phyloP scores from a whole-genome alignment of 2,329 filamentous ascomycete species.

The Fusarium tjaetaba region DNA sequence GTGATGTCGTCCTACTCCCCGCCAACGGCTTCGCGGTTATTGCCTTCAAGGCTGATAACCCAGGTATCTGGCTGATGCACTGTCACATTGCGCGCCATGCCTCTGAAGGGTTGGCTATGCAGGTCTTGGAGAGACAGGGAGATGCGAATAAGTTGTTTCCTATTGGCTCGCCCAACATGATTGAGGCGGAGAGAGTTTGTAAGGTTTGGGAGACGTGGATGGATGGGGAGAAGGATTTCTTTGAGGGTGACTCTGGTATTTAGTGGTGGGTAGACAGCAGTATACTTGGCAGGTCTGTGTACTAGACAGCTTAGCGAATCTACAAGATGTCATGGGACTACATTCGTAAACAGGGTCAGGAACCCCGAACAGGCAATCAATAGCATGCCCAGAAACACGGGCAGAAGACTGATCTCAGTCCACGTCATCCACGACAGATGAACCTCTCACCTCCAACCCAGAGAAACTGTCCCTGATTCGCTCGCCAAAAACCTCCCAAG shows the following conservation, averaged over 20 bases:
- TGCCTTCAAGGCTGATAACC: constrained; percentile 59
- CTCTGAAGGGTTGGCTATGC: constrained; percentile 41
- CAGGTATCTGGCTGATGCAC: constrained; percentile 60
- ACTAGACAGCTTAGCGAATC: too few relatives aligned
- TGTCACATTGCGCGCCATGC: constrained; percentile 62
- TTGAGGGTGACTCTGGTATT: constrained; percentile 19
- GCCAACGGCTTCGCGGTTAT: constrained; percentile 56
- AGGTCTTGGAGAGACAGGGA: constrained; percentile 34
- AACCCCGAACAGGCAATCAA: fast-evolving
- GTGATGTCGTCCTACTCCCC: constrained; percentile 61
- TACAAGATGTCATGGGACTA: neutral
- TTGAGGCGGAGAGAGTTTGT: constrained; percentile 22
- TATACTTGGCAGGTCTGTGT: neutral
- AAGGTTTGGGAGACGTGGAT: constrained; percentile 20
- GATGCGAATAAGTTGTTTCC: constrained; percentile 19
- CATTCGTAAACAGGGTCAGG: neutral
- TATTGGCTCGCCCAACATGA: neutral
- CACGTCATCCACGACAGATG: neutral
- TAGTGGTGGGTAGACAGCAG: neutral
- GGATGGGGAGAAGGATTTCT: constrained; percentile 4
- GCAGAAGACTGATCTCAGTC: neutral
- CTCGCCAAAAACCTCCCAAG: neutral
- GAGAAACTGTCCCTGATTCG: neutral
- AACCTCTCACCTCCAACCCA: fast-evolving
- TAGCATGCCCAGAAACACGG: neutral